Percentiles rank a stretch among this genome's conserved stretches.
Evolutionary conservation across 371 early-diverging fungal species (phyloP).

Genomic region (Lichtheimia hyalospora): DNA sequence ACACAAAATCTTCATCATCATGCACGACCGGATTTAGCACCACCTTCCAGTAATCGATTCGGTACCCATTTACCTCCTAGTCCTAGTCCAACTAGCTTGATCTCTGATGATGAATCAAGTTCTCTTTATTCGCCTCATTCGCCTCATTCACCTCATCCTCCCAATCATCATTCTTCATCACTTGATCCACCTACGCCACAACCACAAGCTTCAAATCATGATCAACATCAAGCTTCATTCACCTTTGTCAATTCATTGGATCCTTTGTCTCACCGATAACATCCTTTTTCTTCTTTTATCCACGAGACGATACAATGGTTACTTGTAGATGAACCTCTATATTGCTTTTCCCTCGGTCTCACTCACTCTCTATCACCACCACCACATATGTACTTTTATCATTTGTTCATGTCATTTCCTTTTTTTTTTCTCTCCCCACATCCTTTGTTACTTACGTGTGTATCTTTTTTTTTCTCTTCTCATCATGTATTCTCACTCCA

Average conservation of each 20-base stretch:
- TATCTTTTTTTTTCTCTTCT: too few relatives aligned
- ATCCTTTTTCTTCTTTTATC: background rate
- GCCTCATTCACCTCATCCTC: constrained; percentile 19
- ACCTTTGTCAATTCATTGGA: constrained; percentile 19
- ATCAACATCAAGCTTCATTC: constrained; percentile 10
- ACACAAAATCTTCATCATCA: constrained; percentile 13
- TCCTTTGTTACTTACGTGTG: too few relatives aligned
- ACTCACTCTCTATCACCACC: too few relatives aligned
- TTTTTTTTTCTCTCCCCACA: too few relatives aligned
- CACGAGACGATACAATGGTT: too few relatives aligned
- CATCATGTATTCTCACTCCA: too few relatives aligned
- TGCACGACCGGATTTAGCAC: constrained; percentile 10
- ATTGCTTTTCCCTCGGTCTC: too few relatives aligned
- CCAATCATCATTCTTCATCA: background rate
- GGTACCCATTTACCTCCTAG: constrained; percentile 16
- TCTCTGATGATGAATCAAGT: constrained; percentile 22
- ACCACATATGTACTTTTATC: too few relatives aligned
- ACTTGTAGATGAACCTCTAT: too few relatives aligned
- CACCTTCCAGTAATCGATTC: constrained; percentile 6
- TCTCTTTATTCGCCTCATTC: constrained; percentile 15
- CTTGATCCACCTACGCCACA: constrained; percentile 9
- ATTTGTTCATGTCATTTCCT: too few relatives aligned
- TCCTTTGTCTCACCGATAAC: constrained; percentile 24
- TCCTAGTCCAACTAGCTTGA: constrained; percentile 17
- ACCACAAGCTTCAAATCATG: constrained; percentile 8